Base-by-base conservation (phyloP, 176 grass and related monocot species). In the Urochloa ruziziensis region DNA sequence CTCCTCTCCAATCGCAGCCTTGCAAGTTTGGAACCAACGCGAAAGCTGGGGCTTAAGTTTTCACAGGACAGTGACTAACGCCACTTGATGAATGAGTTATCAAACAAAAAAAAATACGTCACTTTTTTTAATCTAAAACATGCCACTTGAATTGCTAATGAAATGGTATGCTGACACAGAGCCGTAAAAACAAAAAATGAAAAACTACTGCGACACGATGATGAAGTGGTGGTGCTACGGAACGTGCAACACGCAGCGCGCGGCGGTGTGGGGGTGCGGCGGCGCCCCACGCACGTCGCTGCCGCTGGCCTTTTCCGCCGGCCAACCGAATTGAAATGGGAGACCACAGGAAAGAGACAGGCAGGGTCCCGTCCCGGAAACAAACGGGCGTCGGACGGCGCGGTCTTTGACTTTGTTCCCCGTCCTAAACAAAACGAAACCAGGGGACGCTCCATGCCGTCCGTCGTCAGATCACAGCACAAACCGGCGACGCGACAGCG, bases 281-380 rank as follows among this genome's bases (percentile, higher is more conserved):
- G 65, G 17, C 62, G 18, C 9, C n/a, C 37, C 3, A 2, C 25
- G 10, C 48, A 16, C 70, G 63, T 69, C 63, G 23, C 73, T 10
- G 40, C 40, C 40, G 40, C 36, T 6, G 36, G 6, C 40, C 37
- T 39, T 39, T 39, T 23, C 25, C 36, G 18, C 72, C 74, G 80
- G 65, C 87, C 87, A 84, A 84, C 82, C 9, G 75, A 46, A 89
- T 84, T 71, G 52, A 63, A 75, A 76, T 35, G 0, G 14, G 14
- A 25, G 24, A 35, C 57, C 46, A 27, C 57, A 72, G 15, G 73
- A 77, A 51, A 73, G 40, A 61, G 44, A 36, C 29, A 23, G 47
- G 21, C 29, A 28, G 48, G 28, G 58, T n/a, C 35, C 64, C 15
- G 10, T 28, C 44, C 70, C 61, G 13, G 27, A 48, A 82, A 70